Conservation (phyloP, 345 rosid species). For the Carallia pectinifolia region DNA sequence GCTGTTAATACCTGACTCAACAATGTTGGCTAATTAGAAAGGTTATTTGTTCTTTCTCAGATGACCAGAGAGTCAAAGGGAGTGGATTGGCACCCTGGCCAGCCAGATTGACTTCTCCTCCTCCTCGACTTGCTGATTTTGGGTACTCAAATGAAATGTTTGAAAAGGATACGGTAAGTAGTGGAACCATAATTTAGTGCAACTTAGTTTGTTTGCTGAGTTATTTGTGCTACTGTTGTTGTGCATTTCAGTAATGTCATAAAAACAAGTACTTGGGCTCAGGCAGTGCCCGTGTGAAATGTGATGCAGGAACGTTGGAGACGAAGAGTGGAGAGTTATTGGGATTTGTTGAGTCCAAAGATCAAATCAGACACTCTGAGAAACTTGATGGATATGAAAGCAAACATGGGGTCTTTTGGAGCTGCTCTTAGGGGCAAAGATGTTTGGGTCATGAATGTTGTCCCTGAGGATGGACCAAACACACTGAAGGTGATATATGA, state of each 20-base stretch:
- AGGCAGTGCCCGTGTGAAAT: constrained; percentile 17
- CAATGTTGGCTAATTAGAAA: constrained; percentile 12
- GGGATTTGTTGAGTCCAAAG: constrained; percentile 77
- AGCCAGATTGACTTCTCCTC: constrained; percentile 74
- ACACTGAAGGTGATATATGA: constrained; percentile 76
- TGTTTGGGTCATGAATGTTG: constrained; percentile 90
- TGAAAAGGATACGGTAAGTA: constrained; percentile 76
- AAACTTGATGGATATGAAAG: constrained; percentile 99
- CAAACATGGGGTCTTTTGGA: constrained; percentile 84
- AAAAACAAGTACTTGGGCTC: constrained; percentile 4
- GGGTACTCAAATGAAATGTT: constrained; percentile 77
- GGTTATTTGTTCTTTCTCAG: constrained; percentile 36
- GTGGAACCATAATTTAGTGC: neutral
- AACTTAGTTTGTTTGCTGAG: neutral
- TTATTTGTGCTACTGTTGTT: constrained; percentile 1
- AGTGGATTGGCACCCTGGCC: constrained; percentile 99
- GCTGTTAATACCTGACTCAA: neutral
- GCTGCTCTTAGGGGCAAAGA: constrained; percentile 76
- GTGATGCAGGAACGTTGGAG: constrained; percentile 69
- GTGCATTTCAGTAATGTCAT: neutral
- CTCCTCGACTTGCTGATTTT: constrained; percentile 89
- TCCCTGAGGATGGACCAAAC: constrained; percentile 72
- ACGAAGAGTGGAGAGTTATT: constrained; percentile 69
- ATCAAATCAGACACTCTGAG: constrained; percentile 63
- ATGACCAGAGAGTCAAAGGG: constrained; percentile 70